Evolutionary conservation across 345 rosid genomes (phyloP).

Genomic region (Passiflora organensis): DNA sequence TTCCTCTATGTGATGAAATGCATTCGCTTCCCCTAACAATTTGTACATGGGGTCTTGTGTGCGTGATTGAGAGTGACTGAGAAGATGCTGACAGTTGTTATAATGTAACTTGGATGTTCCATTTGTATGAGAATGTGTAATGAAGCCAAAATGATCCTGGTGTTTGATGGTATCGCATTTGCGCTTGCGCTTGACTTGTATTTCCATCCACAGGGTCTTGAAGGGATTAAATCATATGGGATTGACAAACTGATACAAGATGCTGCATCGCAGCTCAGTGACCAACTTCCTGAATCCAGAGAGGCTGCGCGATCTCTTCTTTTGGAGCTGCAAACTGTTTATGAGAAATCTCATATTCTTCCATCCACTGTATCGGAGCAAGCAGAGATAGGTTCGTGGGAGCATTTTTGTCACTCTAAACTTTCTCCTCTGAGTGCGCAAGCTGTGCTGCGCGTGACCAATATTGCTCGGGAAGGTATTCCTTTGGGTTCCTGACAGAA

Average conservation of each 20-base stretch:
- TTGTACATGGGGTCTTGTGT: no score
- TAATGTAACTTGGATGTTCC: no score
- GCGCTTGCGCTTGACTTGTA: neutral
- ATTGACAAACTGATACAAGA: slow-evolving; percentile 73
- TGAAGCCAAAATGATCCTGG: no score
- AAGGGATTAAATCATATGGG: slow-evolving; percentile 78
- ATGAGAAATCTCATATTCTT: slow-evolving; percentile 43
- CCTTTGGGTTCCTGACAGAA: slow-evolving; percentile 46
- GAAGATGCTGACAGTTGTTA: no score
- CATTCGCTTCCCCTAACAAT: no score
- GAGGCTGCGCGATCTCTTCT: slow-evolving; percentile 90
- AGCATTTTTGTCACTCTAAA: slow-evolving; percentile 72
- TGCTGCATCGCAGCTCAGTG: slow-evolving; percentile 86
- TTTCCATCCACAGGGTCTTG: slow-evolving; percentile 53
- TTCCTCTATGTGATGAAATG: no score
- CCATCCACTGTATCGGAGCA: slow-evolving; percentile 31
- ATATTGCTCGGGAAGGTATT: slow-evolving; percentile 47
- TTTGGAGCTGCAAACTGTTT: slow-evolving; percentile 67
- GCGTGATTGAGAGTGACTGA: no score
- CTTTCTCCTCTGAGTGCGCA: slow-evolving; percentile 77
- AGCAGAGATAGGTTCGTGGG: slow-evolving; percentile 63
- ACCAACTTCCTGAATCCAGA: slow-evolving; percentile 91
- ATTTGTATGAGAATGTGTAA: no score
- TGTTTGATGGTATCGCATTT: no score
- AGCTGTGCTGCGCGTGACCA: slow-evolving; percentile 89